Evolutionary conservation across 2,329 filamentous ascomycete genomes (phyloP), one percentile per base, ranked within the genome.

Genomic region (Diatrype stigma): DNA sequence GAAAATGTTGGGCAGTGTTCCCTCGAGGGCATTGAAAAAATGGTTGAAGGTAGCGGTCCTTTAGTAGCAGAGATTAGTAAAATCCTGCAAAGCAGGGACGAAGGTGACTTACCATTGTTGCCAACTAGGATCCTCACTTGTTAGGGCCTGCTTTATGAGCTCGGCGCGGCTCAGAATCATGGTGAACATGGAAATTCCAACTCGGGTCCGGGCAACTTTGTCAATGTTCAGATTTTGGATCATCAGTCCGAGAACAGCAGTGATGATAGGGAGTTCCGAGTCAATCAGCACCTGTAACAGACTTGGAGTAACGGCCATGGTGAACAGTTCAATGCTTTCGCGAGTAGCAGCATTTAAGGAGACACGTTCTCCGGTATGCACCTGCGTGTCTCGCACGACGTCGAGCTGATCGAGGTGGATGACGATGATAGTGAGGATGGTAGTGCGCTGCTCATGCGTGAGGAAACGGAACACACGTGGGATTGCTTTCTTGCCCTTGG

Each of bases 401-500:
- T 96, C 91, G 38, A 99, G 79, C 59, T 89, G 85, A 67, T 97
- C 94, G 30, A 99, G 84, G 62, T 97, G 91, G 47, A 96, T 86
- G 52, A 96, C 84, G 59, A 99, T 93, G 81, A 99, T 93, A 5
- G 94, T 99, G 55, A 99, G 78, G 56, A 97, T 90, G 1, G 92
- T 97, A 21, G 94, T 92, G 46, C 93, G 89, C 71, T 97, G 92
- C 65, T 96, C 89, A 55, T 92, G 88, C 56, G 89, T 88, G 48
- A 96, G 89, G 64, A 96, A 90, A 42, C 91, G 87, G 81, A 97
- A 97, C 48, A 97, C 89, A 50, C 94, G 90, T 46, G 91, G 91
- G 54, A 99, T 90, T 2, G 89, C 90, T 74, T 94, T 96, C 75
- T 96, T 97, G 64, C 94, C 94, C 76, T 99, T 99, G 60, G 86